These are phyloP conservation scores for Periconia digitata DNA, from an alignment of 2,329 filamentous ascomycete genomes.

Conservation along the genomic window DNA sequence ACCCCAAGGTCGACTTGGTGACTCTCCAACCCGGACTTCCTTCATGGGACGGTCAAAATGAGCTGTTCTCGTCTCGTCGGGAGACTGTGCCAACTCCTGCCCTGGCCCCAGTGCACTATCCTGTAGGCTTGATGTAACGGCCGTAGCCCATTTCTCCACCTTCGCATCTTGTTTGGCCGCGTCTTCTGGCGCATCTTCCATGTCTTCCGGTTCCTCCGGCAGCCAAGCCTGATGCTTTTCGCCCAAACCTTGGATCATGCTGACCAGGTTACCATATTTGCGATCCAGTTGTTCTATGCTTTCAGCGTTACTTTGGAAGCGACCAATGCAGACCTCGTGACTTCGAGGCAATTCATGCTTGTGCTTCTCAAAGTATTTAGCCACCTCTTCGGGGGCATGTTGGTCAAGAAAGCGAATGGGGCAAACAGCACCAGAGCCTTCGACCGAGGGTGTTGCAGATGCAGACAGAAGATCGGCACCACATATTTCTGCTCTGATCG, in stretches of 20 bases:
- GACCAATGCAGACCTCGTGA: constrained; percentile 87
- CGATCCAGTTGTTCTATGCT: constrained; percentile 87
- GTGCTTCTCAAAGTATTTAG: constrained; percentile 89
- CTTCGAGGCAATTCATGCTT: constrained; percentile 94
- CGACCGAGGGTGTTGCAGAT: constrained; percentile 46
- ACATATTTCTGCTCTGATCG: constrained; percentile 46
- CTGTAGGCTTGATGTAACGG: constrained; percentile 62
- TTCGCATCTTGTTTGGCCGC: constrained; percentile 62
- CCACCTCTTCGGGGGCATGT: constrained; percentile 90
- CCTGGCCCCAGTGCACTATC: constrained; percentile 43
- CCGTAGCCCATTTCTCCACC: constrained; percentile 84
- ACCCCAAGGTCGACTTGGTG: constrained; percentile 89
- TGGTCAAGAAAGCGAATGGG: constrained; percentile 92
- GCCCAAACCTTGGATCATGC: constrained; percentile 90
- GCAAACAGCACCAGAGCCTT: constrained; percentile 64
- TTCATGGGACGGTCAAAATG: constrained; percentile 84
- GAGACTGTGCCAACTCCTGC: constrained; percentile 34
- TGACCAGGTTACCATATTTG: constrained; percentile 89
- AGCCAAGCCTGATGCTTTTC: constrained; percentile 87
- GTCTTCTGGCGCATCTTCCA: constrained; percentile 51
- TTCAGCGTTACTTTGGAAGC: constrained; percentile 84
- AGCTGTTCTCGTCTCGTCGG: constrained; percentile 64
- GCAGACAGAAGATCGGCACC: constrained; percentile 49
- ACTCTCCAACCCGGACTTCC: constrained; percentile 91
- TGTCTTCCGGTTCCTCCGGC: constrained; percentile 57